Evolutionary conservation across 352 stramenopile species (phyloP), one percentile per base, ranked within the genome.

Genomic region (Pythium aquatile): DNA sequence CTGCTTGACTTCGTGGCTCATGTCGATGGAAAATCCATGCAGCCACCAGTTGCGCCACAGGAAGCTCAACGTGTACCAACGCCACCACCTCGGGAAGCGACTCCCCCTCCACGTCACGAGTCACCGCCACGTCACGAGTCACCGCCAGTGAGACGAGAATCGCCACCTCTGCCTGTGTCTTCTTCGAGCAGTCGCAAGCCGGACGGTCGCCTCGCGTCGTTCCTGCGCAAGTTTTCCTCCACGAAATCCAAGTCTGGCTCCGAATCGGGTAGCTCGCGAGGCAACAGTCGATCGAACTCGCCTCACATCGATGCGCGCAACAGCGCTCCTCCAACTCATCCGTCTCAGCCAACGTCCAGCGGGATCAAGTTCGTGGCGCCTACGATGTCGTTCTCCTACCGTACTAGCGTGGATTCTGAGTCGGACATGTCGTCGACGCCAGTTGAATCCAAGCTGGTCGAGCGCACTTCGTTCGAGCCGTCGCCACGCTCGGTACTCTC

Each of bases 161-260:
- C 58, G 26, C 52, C 49, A 10, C 48, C 51, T 10, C 40, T 32
- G 7, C 26, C 46, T 2, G 13, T 26, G 7, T 48, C 46, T 14
- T 16, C 40, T 9, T 13, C 39, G 3, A 9, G 9, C 8, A n/a
- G 52, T 3, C 42, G 49, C 37, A 61, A 66, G 51, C 51, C n/a
- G 7, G 61, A 69, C 33, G 55, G 62, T 16, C 61, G 61, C 11
- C 35, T 69, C 1, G 58, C 46, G 8, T 39, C 49, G 1, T 73
- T 73, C 56, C 51, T 73, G n/a, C 61, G 61, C n/a, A 74, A 74
- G 47, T 63, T 69, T 20, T 74, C 67, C 28, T 74, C 67, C 17
- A 55, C 33, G 13, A 65, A 70, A 52, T 57, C 47, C 26, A 67
- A 72, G 54, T 46, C 33, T 1, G 54, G 58, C 10, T 64, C 65